Percentiles rank a stretch among this genome's conserved stretches.
Conservation (phyloP, 371 early-diverging fungal genomes). For the Mucor lusitanicus region DNA sequence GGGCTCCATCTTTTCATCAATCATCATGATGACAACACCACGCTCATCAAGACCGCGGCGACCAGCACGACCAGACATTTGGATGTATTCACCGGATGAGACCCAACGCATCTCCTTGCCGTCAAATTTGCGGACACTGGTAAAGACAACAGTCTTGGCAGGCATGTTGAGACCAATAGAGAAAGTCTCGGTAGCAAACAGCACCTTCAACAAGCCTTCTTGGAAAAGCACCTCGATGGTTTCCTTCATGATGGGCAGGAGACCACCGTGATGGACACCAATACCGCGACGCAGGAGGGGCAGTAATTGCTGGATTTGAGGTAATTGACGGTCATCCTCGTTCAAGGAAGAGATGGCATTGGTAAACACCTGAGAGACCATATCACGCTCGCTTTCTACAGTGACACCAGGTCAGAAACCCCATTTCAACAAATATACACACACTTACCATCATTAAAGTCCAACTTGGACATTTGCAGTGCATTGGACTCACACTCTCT, state of each 20-base stretch:
- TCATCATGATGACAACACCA: constrained; percentile 98
- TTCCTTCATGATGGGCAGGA: constrained; percentile 99
- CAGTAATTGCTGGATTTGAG: constrained; percentile 94
- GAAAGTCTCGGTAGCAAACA: constrained; percentile 99
- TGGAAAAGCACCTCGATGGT: constrained; percentile 99
- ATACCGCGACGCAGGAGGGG: constrained; percentile 97
- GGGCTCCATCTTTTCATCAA: constrained; percentile 97
- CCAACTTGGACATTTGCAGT: constrained; percentile 87
- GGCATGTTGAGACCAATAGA: constrained; percentile 99
- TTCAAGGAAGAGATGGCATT: constrained; percentile 91
- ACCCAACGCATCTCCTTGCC: constrained; percentile 91
- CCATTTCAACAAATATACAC: no score
- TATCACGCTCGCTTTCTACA: constrained; percentile 80
- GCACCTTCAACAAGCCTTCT: constrained; percentile 96
- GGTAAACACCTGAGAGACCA: constrained; percentile 87
- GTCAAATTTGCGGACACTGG: constrained; percentile 97
- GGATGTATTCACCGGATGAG: constrained; percentile 98
- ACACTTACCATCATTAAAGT: constrained; percentile 82
- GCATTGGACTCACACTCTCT: constrained; percentile 97
- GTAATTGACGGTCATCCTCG: constrained; percentile 94
- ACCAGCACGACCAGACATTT: constrained; percentile 99
- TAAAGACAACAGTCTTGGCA: constrained; percentile 99
- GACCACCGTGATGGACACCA: constrained; percentile 99
- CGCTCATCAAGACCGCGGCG: constrained; percentile 98
- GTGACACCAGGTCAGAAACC: no score